These are phyloP conservation scores for Wickerhamomyces alni DNA, from an alignment of 805 yeast genomes.

Conservation along the genomic window DNA sequence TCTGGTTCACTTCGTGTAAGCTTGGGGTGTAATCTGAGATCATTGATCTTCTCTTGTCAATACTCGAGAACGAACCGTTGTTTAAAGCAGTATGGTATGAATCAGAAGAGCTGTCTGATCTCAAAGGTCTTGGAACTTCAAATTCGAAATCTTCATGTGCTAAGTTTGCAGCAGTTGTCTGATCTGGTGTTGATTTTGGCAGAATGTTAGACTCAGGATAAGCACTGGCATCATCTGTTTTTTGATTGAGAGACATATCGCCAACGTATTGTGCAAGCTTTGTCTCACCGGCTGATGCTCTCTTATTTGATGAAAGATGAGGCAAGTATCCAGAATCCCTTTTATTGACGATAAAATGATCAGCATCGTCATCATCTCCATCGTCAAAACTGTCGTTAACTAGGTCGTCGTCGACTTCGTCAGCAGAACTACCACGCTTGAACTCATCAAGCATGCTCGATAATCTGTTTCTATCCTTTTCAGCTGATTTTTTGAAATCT, in stretches of 20 bases:
- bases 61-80: not conserved
- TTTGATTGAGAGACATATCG: too few species aligned
- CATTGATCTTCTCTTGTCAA: slow-evolving; percentile 15
- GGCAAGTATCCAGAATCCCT: not conserved
- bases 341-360: slow-evolving; percentile 9
- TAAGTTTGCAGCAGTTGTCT: too few species aligned
- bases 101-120: not conserved
- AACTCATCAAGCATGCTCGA: slow-evolving; percentile 3
- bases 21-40: slow-evolving; percentile 23
- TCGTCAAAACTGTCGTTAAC: not conserved
- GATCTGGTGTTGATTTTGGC: too few species aligned
- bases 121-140: not conserved
- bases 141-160: not conserved
- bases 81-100: not conserved
- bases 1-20: slow-evolving; percentile 21
- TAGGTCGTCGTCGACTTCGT: slow-evolving; percentile 3
- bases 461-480: slow-evolving; percentile 5
- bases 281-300: not conserved
- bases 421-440: not conserved
- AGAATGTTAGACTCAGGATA: not conserved
- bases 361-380: slow-evolving; percentile 9
- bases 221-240: not conserved
- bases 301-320: not conserved
- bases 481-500: slow-evolving; percentile 1
- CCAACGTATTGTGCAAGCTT: too few species aligned